These are phyloP conservation scores for Daldinia bambusicola DNA, from an alignment of 495 filamentous ascomycete species.

Conservation along the genomic window DNA sequence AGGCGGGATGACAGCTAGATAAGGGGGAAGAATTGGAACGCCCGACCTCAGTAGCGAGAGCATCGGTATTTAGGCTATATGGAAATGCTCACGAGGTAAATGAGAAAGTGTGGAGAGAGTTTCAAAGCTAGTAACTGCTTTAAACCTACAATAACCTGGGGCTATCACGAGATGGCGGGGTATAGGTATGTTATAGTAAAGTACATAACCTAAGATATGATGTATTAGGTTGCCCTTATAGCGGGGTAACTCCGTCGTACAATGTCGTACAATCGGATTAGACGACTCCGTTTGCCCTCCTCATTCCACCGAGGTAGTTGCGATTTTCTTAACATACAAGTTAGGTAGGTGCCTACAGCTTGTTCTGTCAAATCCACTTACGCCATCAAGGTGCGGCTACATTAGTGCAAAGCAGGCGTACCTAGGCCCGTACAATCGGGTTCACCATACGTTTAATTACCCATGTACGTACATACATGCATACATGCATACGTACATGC, in stretches of 20 bases:
- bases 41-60: constrained; percentile 16
- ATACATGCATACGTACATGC: too few relatives aligned
- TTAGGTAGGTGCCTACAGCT: too few relatives aligned
- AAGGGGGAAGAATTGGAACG: constrained; percentile 21
- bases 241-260: constrained; percentile 41
- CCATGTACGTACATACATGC: background rate
- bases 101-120: constrained; percentile 34
- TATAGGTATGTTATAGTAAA: background rate
- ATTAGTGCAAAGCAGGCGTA: too few relatives aligned
- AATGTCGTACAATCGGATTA: constrained; percentile 37
- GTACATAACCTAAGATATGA: background rate
- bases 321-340: background rate
- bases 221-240: constrained; percentile 5
- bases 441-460: background rate
- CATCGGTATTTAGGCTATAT: constrained; percentile 45
- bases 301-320: constrained; percentile 34
- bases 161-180: constrained; percentile 38
- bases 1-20: constrained; percentile 31
- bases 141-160: constrained; percentile 20
- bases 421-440: background rate
- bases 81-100: constrained; percentile 35
- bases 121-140: constrained; percentile 4
- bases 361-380: too few relatives aligned
- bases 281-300: constrained; percentile 37
- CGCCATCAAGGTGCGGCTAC: too few relatives aligned